A percentile compares a stretch with the other conserved stretches of the same genome.
Conservation (phyloP, 441 rosid species). For the Theobroma grandiflorum region DNA sequence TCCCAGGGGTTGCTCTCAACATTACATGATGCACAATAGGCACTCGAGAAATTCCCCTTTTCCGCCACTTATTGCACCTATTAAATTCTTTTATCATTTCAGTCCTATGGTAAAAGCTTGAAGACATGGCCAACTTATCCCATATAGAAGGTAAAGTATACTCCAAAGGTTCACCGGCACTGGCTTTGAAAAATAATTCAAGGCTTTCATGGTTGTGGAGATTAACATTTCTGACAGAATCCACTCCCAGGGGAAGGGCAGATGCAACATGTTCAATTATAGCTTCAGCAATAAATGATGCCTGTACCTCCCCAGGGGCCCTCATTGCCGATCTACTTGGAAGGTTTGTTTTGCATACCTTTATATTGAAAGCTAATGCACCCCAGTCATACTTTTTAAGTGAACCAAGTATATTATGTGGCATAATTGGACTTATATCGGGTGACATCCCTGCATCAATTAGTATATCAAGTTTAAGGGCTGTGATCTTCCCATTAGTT, state of each 20-base stretch:
- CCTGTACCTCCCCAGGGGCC: slow-evolving; percentile 92
- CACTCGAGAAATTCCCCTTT: slow-evolving; percentile 85
- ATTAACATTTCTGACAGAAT: slow-evolving; percentile 70
- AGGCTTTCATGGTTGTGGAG: slow-evolving; percentile 74
- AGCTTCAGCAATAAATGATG: slow-evolving; percentile 83
- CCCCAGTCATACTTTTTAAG: slow-evolving; percentile 92
- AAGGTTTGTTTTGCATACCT: slow-evolving; percentile 83
- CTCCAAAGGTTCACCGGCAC: slow-evolving; percentile 65
- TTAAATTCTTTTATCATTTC: slow-evolving; percentile 66
- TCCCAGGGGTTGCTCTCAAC: slow-evolving; percentile 70
- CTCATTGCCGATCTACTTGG: slow-evolving; percentile 81
- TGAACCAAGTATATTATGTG: slow-evolving; percentile 38
- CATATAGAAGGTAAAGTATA: slow-evolving; percentile 78
- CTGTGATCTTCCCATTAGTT: slow-evolving; percentile 85
- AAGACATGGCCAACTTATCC: slow-evolving; percentile 64
- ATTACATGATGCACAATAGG: slow-evolving; percentile 60
- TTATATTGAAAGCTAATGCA: slow-evolving; percentile 73
- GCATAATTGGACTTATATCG: slow-evolving; percentile 77
- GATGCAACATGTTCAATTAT: slow-evolving; percentile 90
- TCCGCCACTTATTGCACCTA: slow-evolving; percentile 58
- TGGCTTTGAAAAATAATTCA: slow-evolving; percentile 46
- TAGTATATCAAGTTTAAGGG: slow-evolving; percentile 64
- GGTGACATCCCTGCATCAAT: slow-evolving; percentile 63
- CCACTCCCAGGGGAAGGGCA: slow-evolving; percentile 72
- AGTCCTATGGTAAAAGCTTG: slow-evolving; percentile 53